Base-by-base conservation (phyloP, 2,329 filamentous ascomycete genomes). In the Xylariaceae sp. region DNA sequence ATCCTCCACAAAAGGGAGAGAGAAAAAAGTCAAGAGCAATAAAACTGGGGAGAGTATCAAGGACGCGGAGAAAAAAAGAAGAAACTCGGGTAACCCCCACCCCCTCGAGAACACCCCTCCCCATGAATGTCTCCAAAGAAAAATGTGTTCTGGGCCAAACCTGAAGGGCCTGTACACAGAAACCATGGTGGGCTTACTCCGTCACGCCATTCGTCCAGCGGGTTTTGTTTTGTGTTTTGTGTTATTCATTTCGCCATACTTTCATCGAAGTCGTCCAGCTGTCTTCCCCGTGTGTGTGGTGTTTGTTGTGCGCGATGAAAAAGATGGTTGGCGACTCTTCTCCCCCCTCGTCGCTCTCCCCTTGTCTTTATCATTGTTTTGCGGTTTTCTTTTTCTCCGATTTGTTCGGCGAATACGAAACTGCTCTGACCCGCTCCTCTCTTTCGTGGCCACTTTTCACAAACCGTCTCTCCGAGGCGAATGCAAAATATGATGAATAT, bases 141-240 rank as follows among this genome's bases (percentile, higher is more conserved):
- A 49, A 34, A 6, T 57, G 57, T 57, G 59, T 57, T 50, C 55
- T 37, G 37, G 37, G 11, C 9, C 13, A 9, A 10, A 52, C 56
- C 58, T 45, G 30, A 44, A 13, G 56, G 34, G 49, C 55, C 48
- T 59, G 60, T 58, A 59, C 56, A 61, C 54, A 57, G 35, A 52
- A 50, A 15, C 52, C 56, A 42, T 13, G 42, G 17, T 58, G 53
- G 57, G 23, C 5, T 56, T 62, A 63, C 60, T 64, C 62, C 62
- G 53, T 61, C 62, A 64, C 60, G 62, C 62, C 62, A 42, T 55
- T 59, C 56, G 45, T 64, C 60, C 62, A 62, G 30, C 54, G 2
- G 23, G 23, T 30, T 30, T 30, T 30, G 23, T 30, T 5, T 30
- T 30, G 3, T 30, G 23, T 30, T 30, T 30, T 57, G 17, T 62